Evolutionary conservation across 1,284 basidiomycete genomes (phyloP).

Genomic region (Cronartium quercuum): DNA sequence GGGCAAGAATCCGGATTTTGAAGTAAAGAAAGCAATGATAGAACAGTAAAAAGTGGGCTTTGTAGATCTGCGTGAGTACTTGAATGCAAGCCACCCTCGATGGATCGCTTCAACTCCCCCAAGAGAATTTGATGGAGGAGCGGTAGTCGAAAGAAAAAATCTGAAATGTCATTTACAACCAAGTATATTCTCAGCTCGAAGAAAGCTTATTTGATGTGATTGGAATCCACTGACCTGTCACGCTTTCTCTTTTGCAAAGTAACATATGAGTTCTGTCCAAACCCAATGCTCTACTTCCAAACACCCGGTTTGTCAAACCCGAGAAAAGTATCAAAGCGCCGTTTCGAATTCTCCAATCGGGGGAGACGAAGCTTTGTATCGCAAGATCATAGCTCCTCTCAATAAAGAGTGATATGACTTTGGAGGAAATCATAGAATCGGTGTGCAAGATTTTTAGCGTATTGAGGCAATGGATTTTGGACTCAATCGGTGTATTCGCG

Average conservation of each 20-base stretch:
- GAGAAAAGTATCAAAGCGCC: constrained; percentile 36
- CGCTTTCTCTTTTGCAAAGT: constrained; percentile 22
- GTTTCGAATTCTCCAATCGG: constrained; percentile 34
- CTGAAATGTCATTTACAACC: not conserved
- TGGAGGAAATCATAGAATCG: constrained; percentile 13
- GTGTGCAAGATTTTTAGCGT: constrained; percentile 35
- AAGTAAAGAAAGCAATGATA: constrained; percentile 19
- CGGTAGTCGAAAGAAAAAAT: constrained; percentile 28
- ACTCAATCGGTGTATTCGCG: constrained; percentile 3
- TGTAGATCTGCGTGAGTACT: constrained; percentile 11
- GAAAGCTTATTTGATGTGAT: not conserved
- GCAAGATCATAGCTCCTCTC: constrained; percentile 29
- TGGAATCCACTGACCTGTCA: constrained; percentile 21
- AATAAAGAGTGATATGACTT: constrained; percentile 21
- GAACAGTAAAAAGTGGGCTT: constrained; percentile 23
- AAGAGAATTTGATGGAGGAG: constrained; percentile 20
- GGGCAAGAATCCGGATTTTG: constrained; percentile 14
- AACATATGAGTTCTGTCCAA: constrained; percentile 12
- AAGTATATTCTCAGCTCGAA: not conserved
- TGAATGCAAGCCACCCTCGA: not conserved
- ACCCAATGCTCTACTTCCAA: constrained; percentile 5
- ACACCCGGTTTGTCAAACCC: constrained; percentile 28
- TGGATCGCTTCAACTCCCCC: constrained; percentile 21
- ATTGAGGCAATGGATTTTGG: constrained; percentile 24
- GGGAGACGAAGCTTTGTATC: constrained; percentile 28